Conservation (phyloP, 116 monocot genomes). For the Zostera marina region DNA sequence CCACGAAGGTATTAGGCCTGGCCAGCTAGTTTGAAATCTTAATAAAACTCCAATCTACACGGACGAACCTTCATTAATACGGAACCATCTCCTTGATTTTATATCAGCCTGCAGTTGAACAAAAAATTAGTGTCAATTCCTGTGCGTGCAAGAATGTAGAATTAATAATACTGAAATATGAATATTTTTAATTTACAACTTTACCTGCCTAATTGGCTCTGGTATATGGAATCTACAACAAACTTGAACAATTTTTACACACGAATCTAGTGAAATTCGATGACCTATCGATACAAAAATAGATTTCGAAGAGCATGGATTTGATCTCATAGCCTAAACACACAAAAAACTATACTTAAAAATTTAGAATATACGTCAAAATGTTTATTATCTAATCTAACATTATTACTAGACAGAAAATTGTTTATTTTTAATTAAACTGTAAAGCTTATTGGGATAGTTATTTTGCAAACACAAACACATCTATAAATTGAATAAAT, state of each 20-base stretch:
- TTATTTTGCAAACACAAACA: too few species aligned
- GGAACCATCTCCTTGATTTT: conserved; percentile 39
- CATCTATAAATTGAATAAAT: too few species aligned
- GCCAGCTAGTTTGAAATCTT: too few species aligned
- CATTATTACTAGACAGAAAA: too few species aligned
- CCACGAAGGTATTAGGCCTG: too few species aligned
- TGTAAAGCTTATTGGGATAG: too few species aligned
- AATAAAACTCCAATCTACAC: background rate
- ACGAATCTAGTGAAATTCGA: conserved; percentile 80
- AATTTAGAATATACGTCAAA: too few species aligned
- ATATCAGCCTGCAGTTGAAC: conserved; percentile 55
- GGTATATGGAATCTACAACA: conserved; percentile 81
- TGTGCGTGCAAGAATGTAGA: background rate
- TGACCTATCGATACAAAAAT: conserved; percentile 82
- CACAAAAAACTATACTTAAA: background rate
- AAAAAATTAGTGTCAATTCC: background rate
- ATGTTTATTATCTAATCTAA: too few species aligned
- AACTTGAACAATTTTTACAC: conserved; percentile 36
- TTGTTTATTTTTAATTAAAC: too few species aligned
- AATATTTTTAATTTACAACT: background rate
- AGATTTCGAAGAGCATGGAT: conserved; percentile 58
- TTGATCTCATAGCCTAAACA: conserved; percentile 54
- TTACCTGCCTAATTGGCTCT: conserved; percentile 81
- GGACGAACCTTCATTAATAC: background rate
- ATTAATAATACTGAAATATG: too few species aligned